Conservation (phyloP, 768 basidiomycete genomes). For the Tubosaeta sp. region DNA sequence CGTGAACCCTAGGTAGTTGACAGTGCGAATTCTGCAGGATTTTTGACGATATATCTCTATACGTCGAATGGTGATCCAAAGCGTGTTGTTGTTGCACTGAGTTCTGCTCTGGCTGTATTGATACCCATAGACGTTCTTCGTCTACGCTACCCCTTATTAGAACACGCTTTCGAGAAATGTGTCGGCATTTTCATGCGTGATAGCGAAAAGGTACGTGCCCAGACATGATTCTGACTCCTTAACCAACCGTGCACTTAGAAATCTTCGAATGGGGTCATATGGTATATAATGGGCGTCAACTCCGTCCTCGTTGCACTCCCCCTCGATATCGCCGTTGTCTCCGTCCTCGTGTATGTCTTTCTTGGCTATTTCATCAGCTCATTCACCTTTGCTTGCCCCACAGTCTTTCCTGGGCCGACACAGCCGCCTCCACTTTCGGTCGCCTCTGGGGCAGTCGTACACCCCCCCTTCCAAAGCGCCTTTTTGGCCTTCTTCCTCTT, state of each 20-base stretch:
- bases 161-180: slow-evolving; percentile 60
- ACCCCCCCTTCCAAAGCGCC: slow-evolving; percentile 50
- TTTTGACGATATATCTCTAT: slow-evolving; percentile 61
- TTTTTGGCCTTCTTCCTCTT: slow-evolving; percentile 53
- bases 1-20: slow-evolving; percentile 5
- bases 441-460: slow-evolving; percentile 77
- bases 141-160: slow-evolving; percentile 60
- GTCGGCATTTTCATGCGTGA: slow-evolving; percentile 89
- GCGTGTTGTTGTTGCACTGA: slow-evolving; percentile 57
- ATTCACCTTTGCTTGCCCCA: background rate
- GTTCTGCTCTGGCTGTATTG: slow-evolving; percentile 62
- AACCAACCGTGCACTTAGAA: slow-evolving; percentile 28
- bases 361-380: background rate
- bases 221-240: background rate
- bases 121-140: slow-evolving; percentile 74
- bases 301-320: slow-evolving; percentile 74
- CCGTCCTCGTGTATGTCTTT: slow-evolving; percentile 78
- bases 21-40: slow-evolving; percentile 38
- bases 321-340: slow-evolving; percentile 82
- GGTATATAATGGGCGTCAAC: slow-evolving; percentile 84
- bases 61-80: slow-evolving; percentile 42
- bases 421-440: slow-evolving; percentile 88
- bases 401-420: slow-evolving; percentile 95
- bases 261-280: slow-evolving; percentile 80
- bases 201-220: slow-evolving; percentile 58